A percentile compares a stretch with the other conserved stretches of the same genome.
These are phyloP conservation scores for Botrytis galanthina DNA, from an alignment of 2,329 filamentous ascomycete species.

Conservation along the genomic window DNA sequence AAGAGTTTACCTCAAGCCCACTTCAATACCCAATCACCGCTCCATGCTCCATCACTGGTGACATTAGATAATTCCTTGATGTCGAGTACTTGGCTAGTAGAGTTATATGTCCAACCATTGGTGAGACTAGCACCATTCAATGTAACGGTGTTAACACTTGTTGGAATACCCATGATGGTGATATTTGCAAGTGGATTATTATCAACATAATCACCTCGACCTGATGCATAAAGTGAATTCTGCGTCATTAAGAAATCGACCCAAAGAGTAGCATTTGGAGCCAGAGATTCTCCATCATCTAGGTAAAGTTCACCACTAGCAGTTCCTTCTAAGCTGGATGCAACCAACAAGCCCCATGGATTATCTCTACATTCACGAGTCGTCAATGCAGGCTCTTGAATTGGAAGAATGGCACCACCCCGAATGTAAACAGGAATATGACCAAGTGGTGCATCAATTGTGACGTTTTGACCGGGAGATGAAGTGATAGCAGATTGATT, in stretches of 20 bases:
- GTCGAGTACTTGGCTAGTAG: conserved; percentile 47
- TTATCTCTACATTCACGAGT: conserved; percentile 61
- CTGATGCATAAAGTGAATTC: conserved; percentile 48
- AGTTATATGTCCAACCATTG: conserved; percentile 49
- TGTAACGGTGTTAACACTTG: conserved; percentile 45
- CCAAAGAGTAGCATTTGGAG: conserved; percentile 53
- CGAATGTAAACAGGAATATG: conserved; percentile 72
- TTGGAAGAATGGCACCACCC: conserved; percentile 65
- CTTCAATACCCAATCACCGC: conserved; percentile 53
- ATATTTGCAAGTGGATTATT: conserved; percentile 59
- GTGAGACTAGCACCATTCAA: conserved; percentile 51
- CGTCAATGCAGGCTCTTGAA: conserved; percentile 66
- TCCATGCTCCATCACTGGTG: conserved; percentile 58
- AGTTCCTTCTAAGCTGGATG: conserved; percentile 52
- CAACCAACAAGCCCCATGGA: conserved; percentile 65
- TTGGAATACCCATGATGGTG: conserved; percentile 57
- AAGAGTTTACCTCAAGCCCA: conserved; percentile 42
- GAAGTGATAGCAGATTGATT: conserved; percentile 56
- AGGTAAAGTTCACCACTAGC: conserved; percentile 66
- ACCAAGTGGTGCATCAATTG: conserved; percentile 58
- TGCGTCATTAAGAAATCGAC: conserved; percentile 50
- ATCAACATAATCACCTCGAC: conserved; percentile 54
- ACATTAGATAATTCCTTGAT: conserved; percentile 49
- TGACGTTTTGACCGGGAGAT: conserved; percentile 54
- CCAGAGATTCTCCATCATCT: conserved; percentile 70